Base-by-base conservation (phyloP, 2,329 filamentous ascomycete species). In the Thielaviopsis euricoi region DNA sequence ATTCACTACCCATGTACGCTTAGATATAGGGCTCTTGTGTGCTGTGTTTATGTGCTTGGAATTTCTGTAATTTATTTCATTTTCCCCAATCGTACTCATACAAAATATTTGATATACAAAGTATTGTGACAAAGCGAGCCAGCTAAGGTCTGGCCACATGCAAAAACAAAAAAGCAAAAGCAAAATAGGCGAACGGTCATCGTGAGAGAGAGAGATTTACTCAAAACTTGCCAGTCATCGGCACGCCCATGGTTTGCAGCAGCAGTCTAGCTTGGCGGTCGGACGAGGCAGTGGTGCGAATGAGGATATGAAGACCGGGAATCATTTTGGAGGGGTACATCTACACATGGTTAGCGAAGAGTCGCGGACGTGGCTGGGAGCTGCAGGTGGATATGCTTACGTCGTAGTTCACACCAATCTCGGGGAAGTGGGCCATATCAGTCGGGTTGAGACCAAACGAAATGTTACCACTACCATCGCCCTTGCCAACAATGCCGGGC, bases 341-440 rank as follows among this genome's bases (percentile, higher is more conserved):
- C 77, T 82, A 58, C 52, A 50, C 29, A 33, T 1, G 10, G 52
- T 65, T 60, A 67, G 56, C 17, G 40, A 40, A 2, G 13, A 43
- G 56, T 63, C 22, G 13, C n/a, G 37, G 37, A 60, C 29, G 12
- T 10, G 9, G 4, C 12, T 61, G 23, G 56, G n/a, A 12, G 23
- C 46, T 22, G 26, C 59, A 19, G 26, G n/a, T 55, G 52, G 19
- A 52, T 21, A 52, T 57, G 79, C 87, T 78, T 73, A 95, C 89
- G 72, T 95, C 88, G 67, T 93, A 95, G 74, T 95, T 96, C 65
- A 89, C 82, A 71, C 96, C 90, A 52, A 98, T 81, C 74, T 98
- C 93, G 0, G 93, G 93, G 73, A 97, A 98, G 63, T 87, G 74
- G 55, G 85, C 82, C 65, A 95, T 82, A 64, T 86, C 81, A 60